phyloP scores from a whole-genome alignment of 108 stramenopile species.

The Schizochytrium sp. region DNA sequence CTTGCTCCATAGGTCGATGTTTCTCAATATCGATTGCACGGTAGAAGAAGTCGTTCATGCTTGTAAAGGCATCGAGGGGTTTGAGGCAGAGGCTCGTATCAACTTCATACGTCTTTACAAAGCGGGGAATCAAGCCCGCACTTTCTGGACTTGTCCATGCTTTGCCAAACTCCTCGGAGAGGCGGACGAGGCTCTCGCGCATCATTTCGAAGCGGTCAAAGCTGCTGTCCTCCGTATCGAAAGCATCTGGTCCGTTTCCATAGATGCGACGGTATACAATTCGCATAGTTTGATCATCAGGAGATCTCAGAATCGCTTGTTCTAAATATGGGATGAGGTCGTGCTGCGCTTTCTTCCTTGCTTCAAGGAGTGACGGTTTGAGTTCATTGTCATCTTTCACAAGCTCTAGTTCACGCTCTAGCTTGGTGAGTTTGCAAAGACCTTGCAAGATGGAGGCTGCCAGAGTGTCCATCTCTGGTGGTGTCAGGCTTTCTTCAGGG shows the following conservation, averaged over 20 bases:
- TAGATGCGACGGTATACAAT: slow-evolving; percentile 42
- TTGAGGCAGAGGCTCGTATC: slow-evolving; percentile 30
- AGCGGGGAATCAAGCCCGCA: slow-evolving; percentile 47
- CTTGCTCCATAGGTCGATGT: not conserved
- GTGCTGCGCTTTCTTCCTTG: not conserved
- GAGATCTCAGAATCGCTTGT: slow-evolving; percentile 23
- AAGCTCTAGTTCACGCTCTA: not conserved
- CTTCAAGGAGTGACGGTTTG: not conserved
- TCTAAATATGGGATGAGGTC: slow-evolving; percentile 34
- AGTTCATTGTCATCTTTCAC: too few species aligned
- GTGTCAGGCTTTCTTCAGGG: not conserved
- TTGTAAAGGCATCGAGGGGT: slow-evolving; percentile 30
- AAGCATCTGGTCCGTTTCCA: not conserved
- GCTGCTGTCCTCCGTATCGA: slow-evolving; percentile 27
- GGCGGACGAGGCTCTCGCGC: slow-evolving; percentile 15
- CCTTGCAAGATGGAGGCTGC: not conserved
- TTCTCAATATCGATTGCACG: slow-evolving; percentile 35
- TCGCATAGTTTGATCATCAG: slow-evolving; percentile 56
- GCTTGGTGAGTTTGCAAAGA: slow-evolving; percentile 10
- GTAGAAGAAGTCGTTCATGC: slow-evolving; percentile 59
- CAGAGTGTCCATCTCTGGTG: slow-evolving; percentile 12
- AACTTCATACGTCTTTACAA: slow-evolving; percentile 46
- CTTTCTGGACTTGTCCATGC: slow-evolving; percentile 53
- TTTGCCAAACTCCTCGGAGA: not conserved
- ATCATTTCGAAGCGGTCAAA: slow-evolving; percentile 46